Percentiles rank a stretch among this genome's conserved stretches.
Conservation (phyloP, 1,284 basidiomycete genomes). For the Apiotrichum akiyoshidainum region DNA sequence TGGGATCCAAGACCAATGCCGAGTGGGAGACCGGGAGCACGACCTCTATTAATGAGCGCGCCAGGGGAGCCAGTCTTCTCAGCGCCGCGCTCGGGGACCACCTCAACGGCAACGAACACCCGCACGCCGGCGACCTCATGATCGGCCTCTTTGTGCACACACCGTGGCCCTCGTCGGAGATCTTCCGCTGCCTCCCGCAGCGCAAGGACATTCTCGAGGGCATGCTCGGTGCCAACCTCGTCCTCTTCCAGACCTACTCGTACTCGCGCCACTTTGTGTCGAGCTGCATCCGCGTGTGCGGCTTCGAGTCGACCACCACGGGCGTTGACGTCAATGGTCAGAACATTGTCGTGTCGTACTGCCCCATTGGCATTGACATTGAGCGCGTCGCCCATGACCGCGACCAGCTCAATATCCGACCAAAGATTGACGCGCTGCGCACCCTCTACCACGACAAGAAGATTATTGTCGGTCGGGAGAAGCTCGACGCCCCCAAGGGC, state of each 20-base stretch:
- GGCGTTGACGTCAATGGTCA: conserved; percentile 90
- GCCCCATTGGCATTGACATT: conserved; percentile 96
- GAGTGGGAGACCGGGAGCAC: conserved; percentile 29
- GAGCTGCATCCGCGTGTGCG: conserved; percentile 91
- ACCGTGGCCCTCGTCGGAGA: conserved; percentile 93
- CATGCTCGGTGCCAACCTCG: conserved; percentile 94
- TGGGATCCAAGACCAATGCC: conserved; percentile 25
- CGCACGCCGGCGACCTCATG: conserved; percentile 47
- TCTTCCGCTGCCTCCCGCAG: conserved; percentile 87
- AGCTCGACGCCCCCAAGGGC: conserved; percentile 96
- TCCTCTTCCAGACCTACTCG: conserved; percentile 96
- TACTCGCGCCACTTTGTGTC: conserved; percentile 95
- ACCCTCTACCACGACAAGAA: conserved; percentile 93
- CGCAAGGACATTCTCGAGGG: conserved; percentile 93
- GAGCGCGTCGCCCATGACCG: conserved; percentile 80
- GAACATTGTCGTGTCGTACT: conserved; percentile 79
- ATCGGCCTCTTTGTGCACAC: conserved; percentile 96
- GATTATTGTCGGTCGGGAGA: conserved; percentile 98
- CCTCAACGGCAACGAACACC: neutral
- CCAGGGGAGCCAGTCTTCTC: too few relatives aligned
- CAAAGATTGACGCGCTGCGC: conserved; percentile 81
- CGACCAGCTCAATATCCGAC: conserved; percentile 73
- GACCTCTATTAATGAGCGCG: neutral
- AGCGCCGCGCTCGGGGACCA: conserved; percentile 18
- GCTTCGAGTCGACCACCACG: conserved; percentile 78